phyloP scores from a whole-genome alignment of 352 stramenopile species.

The Lagenidium sp. region DNA sequence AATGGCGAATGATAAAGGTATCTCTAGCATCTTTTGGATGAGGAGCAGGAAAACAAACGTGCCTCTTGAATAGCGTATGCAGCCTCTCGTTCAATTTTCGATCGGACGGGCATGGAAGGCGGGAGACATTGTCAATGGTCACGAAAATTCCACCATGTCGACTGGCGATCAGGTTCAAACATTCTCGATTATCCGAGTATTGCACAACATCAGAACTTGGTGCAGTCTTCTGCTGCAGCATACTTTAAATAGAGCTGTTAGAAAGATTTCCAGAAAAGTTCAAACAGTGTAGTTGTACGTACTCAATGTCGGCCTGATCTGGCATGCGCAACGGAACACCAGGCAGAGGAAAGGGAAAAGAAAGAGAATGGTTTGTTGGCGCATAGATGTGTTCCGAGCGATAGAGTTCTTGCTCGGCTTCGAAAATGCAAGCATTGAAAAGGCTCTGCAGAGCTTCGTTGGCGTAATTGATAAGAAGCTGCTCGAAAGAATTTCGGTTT shows the following conservation, averaged over 20 bases:
- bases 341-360: conserved; percentile 61
- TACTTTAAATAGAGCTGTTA: too few relatives aligned
- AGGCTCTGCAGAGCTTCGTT: conserved; percentile 88
- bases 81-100: conserved; percentile 81
- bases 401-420: conserved; percentile 80
- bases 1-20: conserved; percentile 81
- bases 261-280: too few relatives aligned
- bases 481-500: conserved; percentile 88
- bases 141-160: conserved; percentile 74
- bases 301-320: conserved; percentile 28
- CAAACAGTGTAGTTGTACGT: too few relatives aligned
- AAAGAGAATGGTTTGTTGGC: conserved; percentile 73
- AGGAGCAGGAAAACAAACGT: conserved; percentile 74
- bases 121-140: conserved; percentile 79
- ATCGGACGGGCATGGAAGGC: conserved; percentile 81
- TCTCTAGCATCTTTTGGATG: conserved; percentile 81
- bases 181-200: conserved; percentile 83
- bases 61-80: conserved; percentile 74
- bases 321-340: conserved; percentile 20
- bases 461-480: conserved; percentile 90
- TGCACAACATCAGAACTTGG: conserved; percentile 41
- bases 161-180: conserved; percentile 78
- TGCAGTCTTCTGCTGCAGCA: conserved; percentile 25
- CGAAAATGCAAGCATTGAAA: conserved; percentile 87
- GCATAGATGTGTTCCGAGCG: conserved; percentile 74